A percentile compares a stretch with the other conserved stretches of the same genome.
These are phyloP conservation scores for Achaetomiella virescens DNA, from an alignment of 495 filamentous ascomycete genomes.

Conservation along the genomic window DNA sequence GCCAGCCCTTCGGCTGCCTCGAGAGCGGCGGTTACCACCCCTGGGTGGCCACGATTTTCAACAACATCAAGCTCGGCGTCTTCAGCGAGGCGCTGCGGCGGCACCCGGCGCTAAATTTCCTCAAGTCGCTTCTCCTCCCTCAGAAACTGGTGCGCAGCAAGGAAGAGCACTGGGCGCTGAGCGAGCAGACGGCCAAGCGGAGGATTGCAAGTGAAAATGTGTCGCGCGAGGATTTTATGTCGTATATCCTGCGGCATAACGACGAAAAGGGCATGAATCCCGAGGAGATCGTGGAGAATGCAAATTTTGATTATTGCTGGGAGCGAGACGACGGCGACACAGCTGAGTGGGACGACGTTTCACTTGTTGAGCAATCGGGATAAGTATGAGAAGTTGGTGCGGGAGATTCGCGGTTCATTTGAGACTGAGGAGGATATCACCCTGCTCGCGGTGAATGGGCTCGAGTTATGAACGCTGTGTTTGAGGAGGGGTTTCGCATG, in stretches of 20 bases:
- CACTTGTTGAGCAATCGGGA: constrained; percentile 26
- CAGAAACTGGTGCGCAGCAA: not conserved
- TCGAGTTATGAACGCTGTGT: constrained; percentile 1
- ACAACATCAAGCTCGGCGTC: not conserved
- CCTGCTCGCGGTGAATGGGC: not conserved
- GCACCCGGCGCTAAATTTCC: not conserved
- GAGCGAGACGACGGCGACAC: constrained; percentile 44
- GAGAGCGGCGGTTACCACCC: constrained; percentile 25
- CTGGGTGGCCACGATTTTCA: constrained; percentile 30
- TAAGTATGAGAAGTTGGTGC: constrained; percentile 7
- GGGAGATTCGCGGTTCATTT: not conserved
- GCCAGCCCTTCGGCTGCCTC: constrained; percentile 49
- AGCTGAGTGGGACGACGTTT: constrained; percentile 35
- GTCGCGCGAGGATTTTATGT: constrained; percentile 1
- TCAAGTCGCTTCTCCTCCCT: not conserved
- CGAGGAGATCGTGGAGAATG: constrained; percentile 14
- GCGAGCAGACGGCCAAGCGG: not conserved
- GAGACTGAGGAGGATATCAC: constrained; percentile 3
- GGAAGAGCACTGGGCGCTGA: not conserved
- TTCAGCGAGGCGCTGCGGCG: not conserved
- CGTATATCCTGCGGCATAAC: not conserved
- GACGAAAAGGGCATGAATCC: not conserved
- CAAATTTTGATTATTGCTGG: constrained; percentile 42
- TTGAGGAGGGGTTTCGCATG: constrained; percentile 5
- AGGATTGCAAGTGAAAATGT: not conserved